Base-by-base conservation (phyloP, 2,329 filamentous ascomycete species). In the Aspergillus sp. region DNA sequence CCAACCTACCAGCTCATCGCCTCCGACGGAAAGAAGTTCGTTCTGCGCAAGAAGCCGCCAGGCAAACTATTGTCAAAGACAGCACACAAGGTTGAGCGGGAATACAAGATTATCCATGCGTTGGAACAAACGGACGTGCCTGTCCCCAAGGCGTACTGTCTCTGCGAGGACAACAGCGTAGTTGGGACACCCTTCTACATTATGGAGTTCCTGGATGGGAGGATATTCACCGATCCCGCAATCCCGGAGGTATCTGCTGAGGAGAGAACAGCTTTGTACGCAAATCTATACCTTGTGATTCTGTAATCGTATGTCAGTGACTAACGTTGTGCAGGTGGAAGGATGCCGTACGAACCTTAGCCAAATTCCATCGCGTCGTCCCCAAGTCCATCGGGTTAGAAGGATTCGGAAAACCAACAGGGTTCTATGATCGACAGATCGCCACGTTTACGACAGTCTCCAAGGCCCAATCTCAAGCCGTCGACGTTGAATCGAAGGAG, bases 41-140 rank as follows among this genome's bases (percentile, higher is more conserved):
- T 99, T 35, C 84, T 98, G 80, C 91, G 95, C 73, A 98, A 99
- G 84, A 98, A 98, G 79, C 95, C 95, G 1, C 93, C 95, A n/a
- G 95, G 95, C 63, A 87, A 89, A 78, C 87, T 99, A 40, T 83
- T 98, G 50, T 96, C 91, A 67, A 91, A 92, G 79, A 93, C 93
- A 2, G 95, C 95, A 9, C 95, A 99, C 80, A 90, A 93, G 74
- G 93, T 99, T 69, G 95, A 99, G 79, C 90, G 95, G 68, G 95
- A 99, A 77, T 95, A 95, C 79, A 87, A 89, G 69, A 90, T 98
- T 70, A 90, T 98, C 70, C 86, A 90, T 72, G 93, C 93, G 3
- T 83, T 98, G 33, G 85, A 87, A 62, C 79, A 77, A 54, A 96
- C 91, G 19, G 87, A 90, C 71, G 92, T 98, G 8, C 90, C 93